Evolutionary conservation across 1,284 basidiomycete genomes (phyloP), one percentile per base, ranked within the genome.

Genomic region (Sporisorium iseilematis-ciliati): DNA sequence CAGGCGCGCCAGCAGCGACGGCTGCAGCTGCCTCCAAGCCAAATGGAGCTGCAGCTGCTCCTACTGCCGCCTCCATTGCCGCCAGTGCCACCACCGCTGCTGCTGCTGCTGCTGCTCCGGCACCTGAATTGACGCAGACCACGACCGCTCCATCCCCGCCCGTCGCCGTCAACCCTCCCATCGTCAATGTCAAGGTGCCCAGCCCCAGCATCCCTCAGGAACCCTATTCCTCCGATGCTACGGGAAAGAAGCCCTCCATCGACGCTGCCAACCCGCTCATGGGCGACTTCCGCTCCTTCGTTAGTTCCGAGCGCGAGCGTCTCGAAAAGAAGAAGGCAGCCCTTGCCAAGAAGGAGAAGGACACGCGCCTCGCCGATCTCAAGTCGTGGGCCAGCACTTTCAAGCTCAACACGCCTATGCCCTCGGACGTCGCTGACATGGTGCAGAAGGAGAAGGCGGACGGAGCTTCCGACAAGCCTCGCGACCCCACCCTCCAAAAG

Each of bases 381-480:
- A 90, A 94, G 84, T 92, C 92, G 86, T 99, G 97, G 87, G 93
- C 93, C 78, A 89, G 92, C 84, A 92, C 87, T 75, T 99, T 99
- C 90, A 97, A 96, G 93, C 90, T 97, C 57, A 95, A 95, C 83
- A 92, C 94, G 83, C 93, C 94, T 8, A 93, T 97, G 75, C 95
- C 94, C 12, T 92, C 93, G 50, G 96, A 98, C 85, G 89, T 98
- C 57, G 91, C 97, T n/a, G 89, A 92, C 5, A 94, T 73, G 62
- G 66, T 67, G 55, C 66, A 72, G 46, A 74, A 75, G 59, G 77
- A 78, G 52, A 79, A 82, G 35, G 69, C 74, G 10, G 62, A 72
- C 29, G 70, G 74, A 33, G 57, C 73, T 14, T 75, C 75, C 35
- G 78, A 77, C 63, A 84, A 78, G 70, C 79, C 79, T 20, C 64